Conservation (phyloP, 2,329 filamentous ascomycete genomes). For the Grosmannia penicillata region DNA sequence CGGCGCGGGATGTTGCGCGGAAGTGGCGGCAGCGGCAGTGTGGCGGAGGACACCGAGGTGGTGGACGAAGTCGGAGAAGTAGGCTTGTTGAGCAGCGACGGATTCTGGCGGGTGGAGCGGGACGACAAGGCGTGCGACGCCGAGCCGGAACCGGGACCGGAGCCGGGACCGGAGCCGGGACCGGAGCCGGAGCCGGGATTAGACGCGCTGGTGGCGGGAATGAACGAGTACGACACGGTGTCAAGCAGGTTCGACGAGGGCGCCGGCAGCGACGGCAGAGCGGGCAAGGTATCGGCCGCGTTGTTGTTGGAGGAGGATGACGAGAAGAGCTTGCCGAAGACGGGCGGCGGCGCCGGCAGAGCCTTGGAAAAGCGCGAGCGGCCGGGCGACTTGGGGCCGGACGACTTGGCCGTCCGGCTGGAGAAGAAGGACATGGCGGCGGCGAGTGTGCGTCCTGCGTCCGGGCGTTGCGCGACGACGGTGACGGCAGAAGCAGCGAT, state of each 20-base stretch:
- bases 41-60: background rate
- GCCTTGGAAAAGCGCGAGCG: conserved; percentile 45
- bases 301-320: background rate
- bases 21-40: background rate
- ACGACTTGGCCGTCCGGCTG: background rate
- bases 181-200: too few relatives aligned
- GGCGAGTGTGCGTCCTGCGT: too few relatives aligned
- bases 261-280: conserved; percentile 5
- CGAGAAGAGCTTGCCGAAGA: conserved; percentile 5
- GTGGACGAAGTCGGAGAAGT: background rate
- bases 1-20: background rate
- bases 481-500: too few relatives aligned
- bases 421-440: background rate
- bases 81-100: background rate
- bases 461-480: too few relatives aligned
- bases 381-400: conserved; percentile 20
- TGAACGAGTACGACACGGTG: background rate
- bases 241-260: conserved; percentile 4
- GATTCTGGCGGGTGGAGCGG: background rate
- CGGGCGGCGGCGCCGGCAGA: conserved; percentile 30
- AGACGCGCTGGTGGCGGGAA: background rate
- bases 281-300: background rate
- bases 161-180: too few relatives aligned
- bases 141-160: too few relatives aligned
- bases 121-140: background rate